Evolutionary conservation across 1,284 basidiomycete genomes (phyloP), one percentile per base, ranked within the genome.

Genomic region (Puccinia coronata): DNA sequence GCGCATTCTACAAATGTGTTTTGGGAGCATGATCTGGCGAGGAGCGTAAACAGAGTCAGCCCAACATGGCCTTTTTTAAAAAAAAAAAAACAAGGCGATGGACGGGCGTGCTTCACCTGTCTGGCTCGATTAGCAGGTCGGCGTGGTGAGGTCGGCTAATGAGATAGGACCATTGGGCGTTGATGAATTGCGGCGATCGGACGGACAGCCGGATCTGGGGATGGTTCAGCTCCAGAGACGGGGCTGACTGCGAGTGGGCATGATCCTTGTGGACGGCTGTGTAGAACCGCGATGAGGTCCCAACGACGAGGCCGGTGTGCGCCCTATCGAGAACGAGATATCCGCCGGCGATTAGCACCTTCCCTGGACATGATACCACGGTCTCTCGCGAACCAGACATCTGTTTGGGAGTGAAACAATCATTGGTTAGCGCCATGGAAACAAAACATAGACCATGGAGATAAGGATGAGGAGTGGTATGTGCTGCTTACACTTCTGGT

Each of bases 261-360:
- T n/a, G n/a, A n/a, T n/a, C n/a, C n/a, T n/a, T n/a, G 28, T 31
- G 79, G 25, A 89, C 86, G 77, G 86, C 82, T 25, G 94, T 92
- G 87, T 96, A 98, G 88, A 99, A 99, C 57, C 97, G 90, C 25
- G 94, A 93, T 14, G 93, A 93, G 9, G 96, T 96, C 0, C 93
- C 94, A 71, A 97, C 90, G 49, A 95, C 95, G 79, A 93, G 87
- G 63, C 95, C 95, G 41, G 92, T 91, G 86, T 93, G 94, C 8
- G 89, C 87, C 43, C 90, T 91, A 87, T 97, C 94, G 82, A 97
- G 91, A 36, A 98, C 93, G 80, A 98, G 92, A 88, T 97, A 98
- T 2, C 95, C 95, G 1, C 95, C 95, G 2, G 96, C 94, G 25
- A 80, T 80, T 31, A 71, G 28, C 0, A 71, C 69, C 28, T 71